Conservation (phyloP, 176 grass and related monocot genomes). For the Urochloa ruziziensis region DNA sequence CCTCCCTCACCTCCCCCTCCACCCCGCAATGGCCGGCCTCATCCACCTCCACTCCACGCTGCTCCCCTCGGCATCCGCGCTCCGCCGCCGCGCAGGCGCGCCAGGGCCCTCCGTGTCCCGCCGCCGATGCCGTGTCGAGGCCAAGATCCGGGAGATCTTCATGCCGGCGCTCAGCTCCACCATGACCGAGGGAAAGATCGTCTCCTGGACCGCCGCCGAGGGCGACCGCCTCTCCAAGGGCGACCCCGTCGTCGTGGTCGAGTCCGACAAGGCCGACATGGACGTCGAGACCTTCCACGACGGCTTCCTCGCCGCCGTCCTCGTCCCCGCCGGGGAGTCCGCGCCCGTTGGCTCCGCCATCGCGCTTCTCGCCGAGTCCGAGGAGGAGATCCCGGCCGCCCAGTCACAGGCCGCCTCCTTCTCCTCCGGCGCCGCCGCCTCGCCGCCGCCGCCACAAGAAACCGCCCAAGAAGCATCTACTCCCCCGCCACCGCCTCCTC, state of each 20-base stretch:
- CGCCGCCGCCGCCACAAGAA: slow-evolving; percentile 40
- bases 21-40: slow-evolving; percentile 67
- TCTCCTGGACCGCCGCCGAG: slow-evolving; percentile 87
- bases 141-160: slow-evolving; percentile 99
- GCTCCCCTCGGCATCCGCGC: slow-evolving; percentile 36
- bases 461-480: slow-evolving; percentile 20
- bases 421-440: slow-evolving; percentile 9
- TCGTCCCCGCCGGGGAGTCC: slow-evolving; percentile 70
- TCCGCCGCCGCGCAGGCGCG: slow-evolving; percentile 18
- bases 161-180: slow-evolving; percentile 99
- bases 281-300: slow-evolving; percentile 98
- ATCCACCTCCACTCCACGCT: slow-evolving; percentile 65
- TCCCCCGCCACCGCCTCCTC: slow-evolving; percentile 10
- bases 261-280: slow-evolving; percentile 99
- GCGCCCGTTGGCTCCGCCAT: slow-evolving; percentile 96
- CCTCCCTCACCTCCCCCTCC: neutral
- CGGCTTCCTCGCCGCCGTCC: slow-evolving; percentile 81
- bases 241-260: slow-evolving; percentile 93
- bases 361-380: slow-evolving; percentile 88
- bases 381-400: slow-evolving; percentile 75
- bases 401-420: slow-evolving; percentile 66
- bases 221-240: slow-evolving; percentile 85
- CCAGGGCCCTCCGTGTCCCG: neutral
- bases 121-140: slow-evolving; percentile 55
- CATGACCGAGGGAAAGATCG: slow-evolving; percentile 98